Conservation (phyloP, 306 rosid genomes). For the Trifolium repens region DNA sequence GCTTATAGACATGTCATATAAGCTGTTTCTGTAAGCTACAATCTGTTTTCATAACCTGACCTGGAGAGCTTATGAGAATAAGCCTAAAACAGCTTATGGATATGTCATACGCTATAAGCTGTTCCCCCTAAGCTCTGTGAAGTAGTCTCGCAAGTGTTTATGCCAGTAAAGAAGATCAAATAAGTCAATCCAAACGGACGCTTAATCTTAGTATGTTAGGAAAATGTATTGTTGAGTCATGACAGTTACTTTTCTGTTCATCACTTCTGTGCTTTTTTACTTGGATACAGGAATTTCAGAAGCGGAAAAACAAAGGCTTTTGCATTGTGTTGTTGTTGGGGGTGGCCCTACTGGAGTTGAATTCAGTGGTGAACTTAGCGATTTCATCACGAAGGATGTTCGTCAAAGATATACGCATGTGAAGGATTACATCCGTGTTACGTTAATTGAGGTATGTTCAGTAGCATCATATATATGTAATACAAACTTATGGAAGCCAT, state of each 20-base stretch:
- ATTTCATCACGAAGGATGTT: slow-evolving; percentile 85
- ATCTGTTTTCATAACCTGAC: too few relatives aligned
- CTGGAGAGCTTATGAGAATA: neutral
- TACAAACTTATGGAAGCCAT: slow-evolving; percentile 12
- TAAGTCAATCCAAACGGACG: neutral
- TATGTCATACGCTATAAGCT: neutral
- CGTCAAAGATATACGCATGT: slow-evolving; percentile 84
- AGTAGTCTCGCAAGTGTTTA: neutral
- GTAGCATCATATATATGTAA: slow-evolving; percentile 12
- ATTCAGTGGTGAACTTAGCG: slow-evolving; percentile 98
- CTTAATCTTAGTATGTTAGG: neutral
- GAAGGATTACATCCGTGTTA: slow-evolving; percentile 83
- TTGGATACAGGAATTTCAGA: slow-evolving; percentile 67
- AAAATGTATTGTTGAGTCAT: neutral
- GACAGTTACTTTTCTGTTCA: neutral
- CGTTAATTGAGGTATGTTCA: slow-evolving; percentile 83
- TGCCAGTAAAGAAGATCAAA: neutral
- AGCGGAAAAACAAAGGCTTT: slow-evolving; percentile 79
- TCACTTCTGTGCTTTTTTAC: slow-evolving; percentile 13
- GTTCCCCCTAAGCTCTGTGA: neutral
- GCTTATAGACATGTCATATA: neutral
- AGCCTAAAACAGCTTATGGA: neutral
- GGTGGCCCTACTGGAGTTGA: slow-evolving; percentile 99
- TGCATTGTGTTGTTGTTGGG: slow-evolving; percentile 97
- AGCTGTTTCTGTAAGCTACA: too few relatives aligned